These are phyloP conservation scores for Didymella arachidicola DNA, from an alignment of 2,329 filamentous ascomycete species.

Conservation along the genomic window DNA sequence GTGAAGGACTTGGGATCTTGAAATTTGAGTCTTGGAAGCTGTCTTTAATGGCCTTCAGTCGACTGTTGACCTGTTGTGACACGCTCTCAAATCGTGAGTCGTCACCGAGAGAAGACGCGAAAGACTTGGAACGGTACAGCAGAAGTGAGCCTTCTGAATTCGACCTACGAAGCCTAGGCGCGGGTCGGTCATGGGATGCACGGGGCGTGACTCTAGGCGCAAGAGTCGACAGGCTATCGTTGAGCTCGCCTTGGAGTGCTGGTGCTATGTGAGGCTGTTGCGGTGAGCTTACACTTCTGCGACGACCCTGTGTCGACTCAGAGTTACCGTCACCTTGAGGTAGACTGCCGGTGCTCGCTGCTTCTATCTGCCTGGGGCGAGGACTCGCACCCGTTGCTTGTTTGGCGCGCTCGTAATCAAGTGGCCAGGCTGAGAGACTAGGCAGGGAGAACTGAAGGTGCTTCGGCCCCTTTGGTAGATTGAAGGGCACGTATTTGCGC, in stretches of 20 bases:
- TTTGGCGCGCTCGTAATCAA: conserved; percentile 32
- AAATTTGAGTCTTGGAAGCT: conserved; percentile 85
- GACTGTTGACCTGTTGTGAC: conserved; percentile 83
- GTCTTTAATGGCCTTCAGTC: conserved; percentile 89
- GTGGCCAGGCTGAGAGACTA: conserved; percentile 41
- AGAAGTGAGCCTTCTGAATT: conserved; percentile 80
- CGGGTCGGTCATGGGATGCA: conserved; percentile 26
- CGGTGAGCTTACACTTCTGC: conserved; percentile 18
- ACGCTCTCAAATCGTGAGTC: conserved; percentile 82
- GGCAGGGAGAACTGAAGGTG: conserved; percentile 50
- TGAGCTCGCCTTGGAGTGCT: conserved; percentile 28
- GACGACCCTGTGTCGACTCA: conserved; percentile 21
- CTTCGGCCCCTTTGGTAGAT: conserved; percentile 49
- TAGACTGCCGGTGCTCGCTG: conserved; percentile 23
- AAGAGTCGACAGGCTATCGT: conserved; percentile 30
- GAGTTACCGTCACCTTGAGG: conserved; percentile 36
- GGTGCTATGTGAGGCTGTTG: conserved; percentile 29
- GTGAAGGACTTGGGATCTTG: conserved; percentile 61
- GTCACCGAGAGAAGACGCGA: conserved; percentile 83
- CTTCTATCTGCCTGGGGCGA: conserved; percentile 29
- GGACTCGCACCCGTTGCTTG: conserved; percentile 17
- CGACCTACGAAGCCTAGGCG: conserved; percentile 61
- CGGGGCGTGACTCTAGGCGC: conserved; percentile 18
- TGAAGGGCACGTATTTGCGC: conserved; percentile 50
- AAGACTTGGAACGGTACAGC: conserved; percentile 76